Evolutionary conservation across 495 filamentous ascomycete species (phyloP).

Genomic region (Hypoxylon intermedium): DNA sequence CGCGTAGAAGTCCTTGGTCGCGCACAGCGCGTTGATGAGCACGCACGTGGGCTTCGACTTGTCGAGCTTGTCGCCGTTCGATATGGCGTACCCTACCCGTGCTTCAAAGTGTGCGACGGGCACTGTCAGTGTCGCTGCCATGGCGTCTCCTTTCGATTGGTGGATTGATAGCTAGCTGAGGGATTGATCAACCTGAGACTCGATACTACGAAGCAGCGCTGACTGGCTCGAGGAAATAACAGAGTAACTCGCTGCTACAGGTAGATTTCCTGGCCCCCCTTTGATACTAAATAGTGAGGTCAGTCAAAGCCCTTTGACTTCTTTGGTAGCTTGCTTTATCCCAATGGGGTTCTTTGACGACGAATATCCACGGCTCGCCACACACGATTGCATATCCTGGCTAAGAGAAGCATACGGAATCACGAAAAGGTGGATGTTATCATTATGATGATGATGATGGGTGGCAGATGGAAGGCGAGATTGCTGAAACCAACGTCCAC

Average conservation of each 20-base stretch:
- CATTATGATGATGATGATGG: no score
- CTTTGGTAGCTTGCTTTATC: background rate
- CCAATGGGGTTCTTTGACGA: slow-evolving; percentile 11
- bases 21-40: slow-evolving; percentile 67
- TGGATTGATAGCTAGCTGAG: background rate
- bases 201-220: no score
- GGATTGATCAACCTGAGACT: no score
- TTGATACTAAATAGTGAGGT: slow-evolving; percentile 19
- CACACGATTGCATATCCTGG: no score
- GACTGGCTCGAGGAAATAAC: background rate
- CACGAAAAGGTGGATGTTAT: no score
- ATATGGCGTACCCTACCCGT: slow-evolving; percentile 59
- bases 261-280: background rate
- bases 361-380: background rate
- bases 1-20: slow-evolving; percentile 60
- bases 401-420: no score
- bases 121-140: slow-evolving; percentile 46
- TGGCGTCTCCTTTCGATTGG: slow-evolving; percentile 4
- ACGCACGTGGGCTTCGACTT: slow-evolving; percentile 63
- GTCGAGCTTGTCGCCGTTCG: slow-evolving; percentile 51
- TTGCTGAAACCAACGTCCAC: no score
- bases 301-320: slow-evolving; percentile 20
- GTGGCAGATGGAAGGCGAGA: no score
- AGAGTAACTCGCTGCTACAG: background rate
- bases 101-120: slow-evolving; percentile 63